A percentile compares a stretch with the other conserved stretches of the same genome.
Evolutionary conservation across 257 asterid species (phyloP).

Genomic region (Jaltomata sinuosa): DNA sequence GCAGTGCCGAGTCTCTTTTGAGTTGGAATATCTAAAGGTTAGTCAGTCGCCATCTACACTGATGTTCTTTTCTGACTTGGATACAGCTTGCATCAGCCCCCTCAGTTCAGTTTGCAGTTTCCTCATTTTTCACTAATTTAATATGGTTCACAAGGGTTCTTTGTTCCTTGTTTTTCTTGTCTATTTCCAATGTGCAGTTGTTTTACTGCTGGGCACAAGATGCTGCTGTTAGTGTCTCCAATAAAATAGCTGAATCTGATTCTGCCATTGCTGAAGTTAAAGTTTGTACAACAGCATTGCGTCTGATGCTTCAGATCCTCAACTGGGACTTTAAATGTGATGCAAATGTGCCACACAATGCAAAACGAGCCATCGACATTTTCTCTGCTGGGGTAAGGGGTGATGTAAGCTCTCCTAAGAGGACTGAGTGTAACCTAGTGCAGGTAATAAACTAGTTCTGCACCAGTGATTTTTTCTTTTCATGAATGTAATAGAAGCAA

Average conservation of each 20-base stretch:
- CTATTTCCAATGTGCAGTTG: slow-evolving; percentile 29
- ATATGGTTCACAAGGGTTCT: not conserved
- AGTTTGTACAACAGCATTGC: slow-evolving; percentile 68
- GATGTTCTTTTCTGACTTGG: not conserved
- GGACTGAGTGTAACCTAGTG: slow-evolving; percentile 65
- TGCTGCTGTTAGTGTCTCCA: slow-evolving; percentile 65
- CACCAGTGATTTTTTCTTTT: slow-evolving; percentile 3
- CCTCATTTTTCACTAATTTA: slow-evolving; percentile 6
- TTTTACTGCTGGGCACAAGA: slow-evolving; percentile 86
- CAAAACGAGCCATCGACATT: slow-evolving; percentile 45
- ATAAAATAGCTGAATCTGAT: slow-evolving; percentile 49
- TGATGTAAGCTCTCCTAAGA: slow-evolving; percentile 35
- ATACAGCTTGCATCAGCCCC: not conserved
- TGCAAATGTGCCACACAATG: slow-evolving; percentile 27
- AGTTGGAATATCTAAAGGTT: slow-evolving; percentile 85
- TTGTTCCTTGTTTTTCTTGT: not conserved
- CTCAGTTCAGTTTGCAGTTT: slow-evolving; percentile 8
- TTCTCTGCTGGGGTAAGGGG: slow-evolving; percentile 38
- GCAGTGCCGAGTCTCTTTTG: slow-evolving; percentile 70
- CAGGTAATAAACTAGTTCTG: slow-evolving; percentile 41
- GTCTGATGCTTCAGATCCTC: slow-evolving; percentile 83
- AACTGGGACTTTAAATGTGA: slow-evolving; percentile 82
- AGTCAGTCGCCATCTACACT: slow-evolving; percentile 13
- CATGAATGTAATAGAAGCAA: not conserved
- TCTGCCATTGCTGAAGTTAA: slow-evolving; percentile 73